Conservation (phyloP, 2,329 filamentous ascomycete species). For the Gaeumannomyces tritici region DNA sequence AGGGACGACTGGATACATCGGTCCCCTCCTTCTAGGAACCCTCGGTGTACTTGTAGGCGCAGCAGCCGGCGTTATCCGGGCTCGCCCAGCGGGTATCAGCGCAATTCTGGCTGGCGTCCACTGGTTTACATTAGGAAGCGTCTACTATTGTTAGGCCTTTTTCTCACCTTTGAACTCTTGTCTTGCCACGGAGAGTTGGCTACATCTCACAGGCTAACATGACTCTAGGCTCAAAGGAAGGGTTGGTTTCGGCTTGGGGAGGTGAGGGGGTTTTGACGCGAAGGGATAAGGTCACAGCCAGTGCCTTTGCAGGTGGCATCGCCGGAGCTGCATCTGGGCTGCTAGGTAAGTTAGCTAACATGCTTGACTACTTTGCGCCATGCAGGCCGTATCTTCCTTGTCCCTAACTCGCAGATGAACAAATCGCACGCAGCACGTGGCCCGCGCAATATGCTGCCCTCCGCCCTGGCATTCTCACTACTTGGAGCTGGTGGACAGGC, state of each 20-base stretch:
- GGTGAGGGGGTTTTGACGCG: constrained; percentile 42
- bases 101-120: constrained; percentile 65
- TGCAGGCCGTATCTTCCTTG: not conserved
- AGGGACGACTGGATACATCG: not conserved
- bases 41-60: constrained; percentile 57
- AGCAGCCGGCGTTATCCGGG: constrained; percentile 61
- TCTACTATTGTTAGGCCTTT: constrained; percentile 57
- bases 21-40: constrained; percentile 31
- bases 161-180: not conserved
- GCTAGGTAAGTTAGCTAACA: constrained; percentile 35
- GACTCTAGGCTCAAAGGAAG: constrained; percentile 34
- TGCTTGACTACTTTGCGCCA: not conserved
- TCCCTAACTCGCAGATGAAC: not conserved
- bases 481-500: constrained; percentile 22
- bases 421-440: constrained; percentile 25
- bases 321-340: constrained; percentile 53
- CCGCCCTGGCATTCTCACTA: constrained; percentile 35
- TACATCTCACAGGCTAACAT: constrained; percentile 6
- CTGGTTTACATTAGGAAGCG: constrained; percentile 70
- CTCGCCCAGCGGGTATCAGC: constrained; percentile 59
- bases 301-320: constrained; percentile 60
- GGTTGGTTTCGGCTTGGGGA: constrained; percentile 37
- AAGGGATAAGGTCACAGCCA: constrained; percentile 55
- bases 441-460: constrained; percentile 41
- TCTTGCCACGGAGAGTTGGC: not conserved